Percentiles rank a stretch among this genome's conserved stretches.
Conservation (phyloP, 257 asterid species). For the Hygrophila difformis region DNA sequence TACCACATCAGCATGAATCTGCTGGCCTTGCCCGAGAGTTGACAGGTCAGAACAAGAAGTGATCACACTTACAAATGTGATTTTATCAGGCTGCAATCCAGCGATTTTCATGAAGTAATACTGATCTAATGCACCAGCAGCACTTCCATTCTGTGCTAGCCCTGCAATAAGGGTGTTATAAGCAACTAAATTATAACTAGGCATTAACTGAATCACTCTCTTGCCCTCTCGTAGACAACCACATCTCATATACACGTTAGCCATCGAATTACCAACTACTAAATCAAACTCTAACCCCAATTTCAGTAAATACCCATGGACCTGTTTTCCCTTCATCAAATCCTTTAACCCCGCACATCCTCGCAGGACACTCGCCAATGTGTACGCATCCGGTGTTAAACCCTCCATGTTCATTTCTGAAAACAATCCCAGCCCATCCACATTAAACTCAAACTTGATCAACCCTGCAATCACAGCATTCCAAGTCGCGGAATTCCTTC, state of each 20-base stretch:
- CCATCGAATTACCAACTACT: slow-evolving; percentile 65
- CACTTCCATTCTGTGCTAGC: slow-evolving; percentile 64
- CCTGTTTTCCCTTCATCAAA: slow-evolving; percentile 58
- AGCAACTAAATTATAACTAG: slow-evolving; percentile 42
- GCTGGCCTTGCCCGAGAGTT: slow-evolving; percentile 84
- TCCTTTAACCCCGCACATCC: slow-evolving; percentile 89
- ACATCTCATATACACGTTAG: slow-evolving; percentile 82
- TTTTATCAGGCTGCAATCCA: slow-evolving; percentile 60
- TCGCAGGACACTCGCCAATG: slow-evolving; percentile 67
- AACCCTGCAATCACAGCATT: slow-evolving; percentile 70
- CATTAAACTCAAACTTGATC: slow-evolving; percentile 52
- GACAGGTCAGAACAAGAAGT: slow-evolving; percentile 75
- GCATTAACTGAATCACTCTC: slow-evolving; percentile 48
- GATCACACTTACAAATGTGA: slow-evolving; percentile 72
- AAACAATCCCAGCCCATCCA: slow-evolving; percentile 48
- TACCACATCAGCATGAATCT: slow-evolving; percentile 71
- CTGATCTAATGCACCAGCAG: slow-evolving; percentile 46
- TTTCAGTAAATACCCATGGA: slow-evolving; percentile 42
- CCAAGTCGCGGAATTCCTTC: slow-evolving; percentile 81
- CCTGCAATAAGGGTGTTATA: slow-evolving; percentile 81
- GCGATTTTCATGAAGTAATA: slow-evolving; percentile 49
- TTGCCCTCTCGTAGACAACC: slow-evolving; percentile 60
- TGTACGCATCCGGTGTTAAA: slow-evolving; percentile 55
- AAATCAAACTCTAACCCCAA: slow-evolving; percentile 47
- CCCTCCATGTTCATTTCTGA: slow-evolving; percentile 46